These are phyloP conservation scores for Ehretia macrophylla DNA, from an alignment of 257 asterid species.

Conservation along the genomic window DNA sequence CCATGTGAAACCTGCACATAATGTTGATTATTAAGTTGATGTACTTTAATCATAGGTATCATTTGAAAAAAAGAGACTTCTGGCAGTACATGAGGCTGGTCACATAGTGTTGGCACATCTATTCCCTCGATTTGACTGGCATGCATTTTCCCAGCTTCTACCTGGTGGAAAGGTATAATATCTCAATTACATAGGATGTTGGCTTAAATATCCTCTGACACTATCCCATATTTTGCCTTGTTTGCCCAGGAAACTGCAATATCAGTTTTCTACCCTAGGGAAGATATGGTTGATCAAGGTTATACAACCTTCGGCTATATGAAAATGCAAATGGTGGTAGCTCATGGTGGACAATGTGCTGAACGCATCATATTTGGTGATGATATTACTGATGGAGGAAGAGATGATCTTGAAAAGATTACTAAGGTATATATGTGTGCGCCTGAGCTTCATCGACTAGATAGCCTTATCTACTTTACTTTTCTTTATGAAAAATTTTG, in stretches of 20 bases:
- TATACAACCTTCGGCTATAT: constrained; percentile 88
- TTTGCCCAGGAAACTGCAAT: constrained; percentile 86
- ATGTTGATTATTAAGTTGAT: neutral
- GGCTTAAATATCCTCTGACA: constrained; percentile 9
- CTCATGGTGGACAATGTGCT: constrained; percentile 99
- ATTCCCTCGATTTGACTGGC: constrained; percentile 96
- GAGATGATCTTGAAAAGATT: constrained; percentile 86
- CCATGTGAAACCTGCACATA: neutral
- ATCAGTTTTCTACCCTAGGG: constrained; percentile 95
- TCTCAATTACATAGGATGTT: constrained; percentile 5
- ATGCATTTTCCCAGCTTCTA: constrained; percentile 97
- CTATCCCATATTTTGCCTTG: constrained; percentile 8
- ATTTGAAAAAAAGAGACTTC: constrained; percentile 63
- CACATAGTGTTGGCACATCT: constrained; percentile 94
- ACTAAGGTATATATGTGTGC: constrained; percentile 68
- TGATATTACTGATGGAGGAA: constrained; percentile 93
- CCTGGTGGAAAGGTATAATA: constrained; percentile 91
- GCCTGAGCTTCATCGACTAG: neutral
- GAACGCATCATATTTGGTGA: constrained; percentile 89
- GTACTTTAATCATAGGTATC: constrained; percentile 47
- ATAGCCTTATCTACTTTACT: no score
- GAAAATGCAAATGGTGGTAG: constrained; percentile 99
- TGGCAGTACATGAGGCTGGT: constrained; percentile 99
- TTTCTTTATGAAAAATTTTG: no score
- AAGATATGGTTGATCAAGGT: constrained; percentile 86